Evolutionary conservation across 768 basidiomycete genomes (phyloP).

Genomic region (Candolleomyces aberdarensis): DNA sequence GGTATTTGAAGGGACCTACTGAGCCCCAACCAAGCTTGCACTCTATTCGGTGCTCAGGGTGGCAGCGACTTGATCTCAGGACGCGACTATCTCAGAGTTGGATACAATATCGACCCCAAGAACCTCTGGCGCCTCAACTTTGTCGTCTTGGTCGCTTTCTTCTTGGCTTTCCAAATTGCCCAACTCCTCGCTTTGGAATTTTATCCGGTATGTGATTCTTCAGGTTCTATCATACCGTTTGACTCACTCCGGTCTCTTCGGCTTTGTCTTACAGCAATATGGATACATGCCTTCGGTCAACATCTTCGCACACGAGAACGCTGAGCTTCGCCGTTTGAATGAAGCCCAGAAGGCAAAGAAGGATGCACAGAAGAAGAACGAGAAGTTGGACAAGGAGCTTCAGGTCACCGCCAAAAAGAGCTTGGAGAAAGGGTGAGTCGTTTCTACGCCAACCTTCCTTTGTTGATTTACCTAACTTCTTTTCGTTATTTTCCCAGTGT

Average conservation of each 20-base stretch:
- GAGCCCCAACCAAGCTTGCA: constrained; percentile 75
- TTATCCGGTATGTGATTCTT: constrained; percentile 45
- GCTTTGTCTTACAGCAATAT: constrained; percentile 38
- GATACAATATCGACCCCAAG: constrained; percentile 43
- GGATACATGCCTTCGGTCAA: constrained; percentile 45
- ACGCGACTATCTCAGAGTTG: constrained; percentile 54
- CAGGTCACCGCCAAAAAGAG: neutral
- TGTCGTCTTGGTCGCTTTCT: constrained; percentile 66
- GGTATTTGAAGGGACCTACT: constrained; percentile 37
- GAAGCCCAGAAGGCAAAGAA: constrained; percentile 51
- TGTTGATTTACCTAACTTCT: neutral
- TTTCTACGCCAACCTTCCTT: neutral
- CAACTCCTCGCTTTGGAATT: constrained; percentile 68
- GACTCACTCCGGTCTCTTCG: constrained; percentile 8
- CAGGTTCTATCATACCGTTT: neutral
- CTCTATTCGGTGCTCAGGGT: constrained; percentile 59
- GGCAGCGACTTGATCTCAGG: constrained; percentile 60
- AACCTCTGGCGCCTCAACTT: constrained; percentile 70
- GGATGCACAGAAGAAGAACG: constrained; percentile 26
- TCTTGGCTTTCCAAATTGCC: constrained; percentile 64
- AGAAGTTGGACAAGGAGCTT: constrained; percentile 17
- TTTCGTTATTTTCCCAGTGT: neutral
- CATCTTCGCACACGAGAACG: constrained; percentile 59
- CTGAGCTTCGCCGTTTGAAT: constrained; percentile 54
- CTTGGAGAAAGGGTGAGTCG: neutral